These are phyloP conservation scores for Chrysoporthe cubensis DNA, from an alignment of 2,329 filamentous ascomycete genomes.

Conservation along the genomic window DNA sequence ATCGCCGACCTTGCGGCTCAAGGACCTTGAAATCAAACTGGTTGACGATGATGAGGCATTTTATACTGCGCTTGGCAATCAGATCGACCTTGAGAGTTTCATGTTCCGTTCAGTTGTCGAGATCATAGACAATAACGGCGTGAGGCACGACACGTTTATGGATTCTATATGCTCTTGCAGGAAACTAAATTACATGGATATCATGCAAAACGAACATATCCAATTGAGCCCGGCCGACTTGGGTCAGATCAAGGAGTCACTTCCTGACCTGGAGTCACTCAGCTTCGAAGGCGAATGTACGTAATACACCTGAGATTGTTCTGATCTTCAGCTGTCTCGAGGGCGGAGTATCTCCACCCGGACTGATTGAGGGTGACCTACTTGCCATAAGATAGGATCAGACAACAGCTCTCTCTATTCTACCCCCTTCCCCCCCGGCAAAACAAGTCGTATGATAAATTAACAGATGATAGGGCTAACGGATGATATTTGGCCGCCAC, in stretches of 20 bases:
- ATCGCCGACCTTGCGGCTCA: conserved; percentile 48
- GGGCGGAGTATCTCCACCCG: neutral
- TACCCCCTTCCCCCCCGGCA: neutral
- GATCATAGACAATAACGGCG: conserved; percentile 33
- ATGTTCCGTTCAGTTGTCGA: conserved; percentile 31
- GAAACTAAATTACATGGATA: conserved; percentile 56
- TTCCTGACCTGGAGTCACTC: conserved; percentile 58
- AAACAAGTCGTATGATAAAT: too few relatives aligned
- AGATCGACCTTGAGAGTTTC: conserved; percentile 47
- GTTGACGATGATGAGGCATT: conserved; percentile 54
- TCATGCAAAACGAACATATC: conserved; percentile 47
- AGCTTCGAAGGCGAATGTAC: conserved; percentile 57
- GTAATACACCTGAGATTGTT: neutral
- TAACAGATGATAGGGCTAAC: conserved; percentile 41
- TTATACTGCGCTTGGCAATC: conserved; percentile 54
- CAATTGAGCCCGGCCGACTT: conserved; percentile 56
- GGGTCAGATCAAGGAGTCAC: conserved; percentile 46
- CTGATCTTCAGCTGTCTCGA: neutral
- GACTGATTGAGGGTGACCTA: neutral
- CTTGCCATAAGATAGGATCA: neutral
- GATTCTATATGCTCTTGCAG: conserved; percentile 53
- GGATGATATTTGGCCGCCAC: conserved; percentile 44
- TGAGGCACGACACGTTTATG: conserved; percentile 40
- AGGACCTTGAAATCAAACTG: conserved; percentile 51
- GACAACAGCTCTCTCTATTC: neutral